These are phyloP conservation scores for Neurospora sp. DNA, from an alignment of 495 filamentous ascomycete genomes.

Conservation along the genomic window DNA sequence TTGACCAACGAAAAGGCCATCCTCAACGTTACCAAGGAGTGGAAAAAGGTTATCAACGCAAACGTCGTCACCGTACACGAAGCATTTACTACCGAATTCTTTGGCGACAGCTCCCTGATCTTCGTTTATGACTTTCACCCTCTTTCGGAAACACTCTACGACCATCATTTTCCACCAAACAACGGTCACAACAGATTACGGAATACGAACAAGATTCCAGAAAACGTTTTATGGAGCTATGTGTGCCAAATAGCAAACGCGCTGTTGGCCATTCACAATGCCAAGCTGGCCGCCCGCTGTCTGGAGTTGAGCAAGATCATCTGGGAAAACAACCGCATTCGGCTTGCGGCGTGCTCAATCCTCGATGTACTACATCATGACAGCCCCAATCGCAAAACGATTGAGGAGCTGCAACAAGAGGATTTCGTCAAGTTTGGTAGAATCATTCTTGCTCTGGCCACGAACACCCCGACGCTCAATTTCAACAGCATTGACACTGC, in stretches of 20 bases:
- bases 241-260: constrained; percentile 86
- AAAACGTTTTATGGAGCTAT: constrained; percentile 82
- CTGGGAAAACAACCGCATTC: constrained; percentile 72
- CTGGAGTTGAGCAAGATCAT: constrained; percentile 78
- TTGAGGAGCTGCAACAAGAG: constrained; percentile 72
- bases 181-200: constrained; percentile 39
- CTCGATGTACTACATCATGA: constrained; percentile 81
- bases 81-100: constrained; percentile 84
- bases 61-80: constrained; percentile 82
- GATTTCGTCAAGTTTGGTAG: constrained; percentile 83
- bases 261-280: constrained; percentile 73
- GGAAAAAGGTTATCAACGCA: constrained; percentile 76
- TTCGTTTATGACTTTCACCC: constrained; percentile 93
- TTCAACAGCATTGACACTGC: constrained; percentile 47
- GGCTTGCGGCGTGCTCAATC: constrained; percentile 79
- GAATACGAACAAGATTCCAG: constrained; percentile 46
- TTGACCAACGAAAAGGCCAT: constrained; percentile 85
- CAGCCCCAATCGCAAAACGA: constrained; percentile 35
- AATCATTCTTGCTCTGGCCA: constrained; percentile 68
- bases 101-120: constrained; percentile 89
- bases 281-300: constrained; percentile 70
- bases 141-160: constrained; percentile 76
- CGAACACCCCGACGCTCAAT: constrained; percentile 44
- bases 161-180: constrained; percentile 61
- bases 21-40: constrained; percentile 64